A percentile compares a stretch with the other conserved stretches of the same genome.
phyloP scores from a whole-genome alignment of 768 basidiomycete genomes.

The Russula dissimulans region DNA sequence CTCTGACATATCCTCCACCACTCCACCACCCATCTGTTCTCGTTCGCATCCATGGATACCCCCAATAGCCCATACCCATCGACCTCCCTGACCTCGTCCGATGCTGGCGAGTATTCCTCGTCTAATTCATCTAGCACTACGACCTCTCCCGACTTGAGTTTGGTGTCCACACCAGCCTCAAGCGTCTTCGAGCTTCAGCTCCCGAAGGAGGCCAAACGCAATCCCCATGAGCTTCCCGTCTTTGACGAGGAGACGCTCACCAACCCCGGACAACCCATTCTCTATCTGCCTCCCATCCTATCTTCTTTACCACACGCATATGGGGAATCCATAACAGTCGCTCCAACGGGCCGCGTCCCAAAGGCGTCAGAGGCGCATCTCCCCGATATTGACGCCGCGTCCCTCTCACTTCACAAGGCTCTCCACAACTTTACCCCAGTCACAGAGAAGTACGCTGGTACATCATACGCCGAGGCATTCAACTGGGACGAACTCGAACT shows the following conservation, averaged over 20 bases:
- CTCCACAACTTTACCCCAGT: slow-evolving; percentile 66
- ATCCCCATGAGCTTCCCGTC: slow-evolving; percentile 49
- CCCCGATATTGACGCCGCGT: slow-evolving; percentile 79
- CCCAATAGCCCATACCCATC: not conserved
- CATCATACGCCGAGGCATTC: slow-evolving; percentile 69
- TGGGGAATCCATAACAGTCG: slow-evolving; percentile 20
- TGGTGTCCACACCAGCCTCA: slow-evolving; percentile 5
- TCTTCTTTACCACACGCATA: slow-evolving; percentile 56
- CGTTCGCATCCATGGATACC: not conserved
- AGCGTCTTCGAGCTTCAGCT: not conserved
- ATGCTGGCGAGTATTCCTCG: not conserved
- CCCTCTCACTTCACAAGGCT: slow-evolving; percentile 77
- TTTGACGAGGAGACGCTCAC: slow-evolving; percentile 35
- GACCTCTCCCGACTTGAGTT: not conserved
- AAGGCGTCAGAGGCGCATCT: slow-evolving; percentile 63
- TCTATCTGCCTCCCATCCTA: slow-evolving; percentile 80
- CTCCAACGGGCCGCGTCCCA: slow-evolving; percentile 29
- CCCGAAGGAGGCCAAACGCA: slow-evolving; percentile 20
- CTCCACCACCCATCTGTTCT: not conserved
- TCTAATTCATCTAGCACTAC: not conserved
- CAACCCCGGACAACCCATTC: slow-evolving; percentile 39
- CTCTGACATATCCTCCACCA: not conserved
- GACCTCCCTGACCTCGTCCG: not conserved
- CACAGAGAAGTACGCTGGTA: slow-evolving; percentile 49
- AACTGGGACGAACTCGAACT: slow-evolving; percentile 75